These are phyloP conservation scores for Butyriboletus appendiculatus DNA, from an alignment of 1,284 basidiomycete species.

Conservation along the genomic window DNA sequence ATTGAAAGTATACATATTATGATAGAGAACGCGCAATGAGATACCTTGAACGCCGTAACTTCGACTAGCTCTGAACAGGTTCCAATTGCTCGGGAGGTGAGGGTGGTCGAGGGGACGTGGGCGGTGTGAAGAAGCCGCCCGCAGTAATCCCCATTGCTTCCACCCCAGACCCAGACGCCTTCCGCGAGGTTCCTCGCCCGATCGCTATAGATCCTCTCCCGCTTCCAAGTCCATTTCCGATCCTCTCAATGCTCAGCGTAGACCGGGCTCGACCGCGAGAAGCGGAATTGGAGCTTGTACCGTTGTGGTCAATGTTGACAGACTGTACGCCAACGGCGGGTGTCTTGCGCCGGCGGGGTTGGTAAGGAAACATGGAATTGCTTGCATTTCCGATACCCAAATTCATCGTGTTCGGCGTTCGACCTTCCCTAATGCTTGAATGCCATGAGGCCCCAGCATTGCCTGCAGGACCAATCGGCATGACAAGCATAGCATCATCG, in stretches of 20 bases:
- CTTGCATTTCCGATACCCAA: conserved; percentile 1
- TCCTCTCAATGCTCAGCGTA: conserved; percentile 59
- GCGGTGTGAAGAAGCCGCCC: conserved; percentile 71
- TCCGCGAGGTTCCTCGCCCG: conserved; percentile 61
- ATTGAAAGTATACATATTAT: neutral
- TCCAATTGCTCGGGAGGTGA: neutral
- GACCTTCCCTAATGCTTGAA: conserved; percentile 8
- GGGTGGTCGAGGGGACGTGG: conserved; percentile 39
- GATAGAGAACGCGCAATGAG: conserved; percentile 4
- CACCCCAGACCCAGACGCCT: conserved; percentile 65
- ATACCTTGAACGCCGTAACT: neutral
- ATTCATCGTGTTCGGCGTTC: conserved; percentile 10
- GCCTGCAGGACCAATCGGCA: conserved; percentile 59
- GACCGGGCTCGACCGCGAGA: conserved; percentile 51
- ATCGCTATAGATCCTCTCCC: conserved; percentile 62
- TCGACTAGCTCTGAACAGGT: conserved; percentile 5
- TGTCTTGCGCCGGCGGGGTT: conserved; percentile 41
- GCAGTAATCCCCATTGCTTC: conserved; percentile 72
- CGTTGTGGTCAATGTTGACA: conserved; percentile 31
- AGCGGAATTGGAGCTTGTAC: conserved; percentile 17
- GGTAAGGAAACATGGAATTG: conserved; percentile 32
- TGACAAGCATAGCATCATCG: conserved; percentile 73
- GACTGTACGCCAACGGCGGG: conserved; percentile 31
- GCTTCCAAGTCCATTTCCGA: conserved; percentile 34
- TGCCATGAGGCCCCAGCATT: conserved; percentile 15